Evolutionary conservation across 345 rosid species (phyloP).

Genomic region (Isatis tinctoria): DNA sequence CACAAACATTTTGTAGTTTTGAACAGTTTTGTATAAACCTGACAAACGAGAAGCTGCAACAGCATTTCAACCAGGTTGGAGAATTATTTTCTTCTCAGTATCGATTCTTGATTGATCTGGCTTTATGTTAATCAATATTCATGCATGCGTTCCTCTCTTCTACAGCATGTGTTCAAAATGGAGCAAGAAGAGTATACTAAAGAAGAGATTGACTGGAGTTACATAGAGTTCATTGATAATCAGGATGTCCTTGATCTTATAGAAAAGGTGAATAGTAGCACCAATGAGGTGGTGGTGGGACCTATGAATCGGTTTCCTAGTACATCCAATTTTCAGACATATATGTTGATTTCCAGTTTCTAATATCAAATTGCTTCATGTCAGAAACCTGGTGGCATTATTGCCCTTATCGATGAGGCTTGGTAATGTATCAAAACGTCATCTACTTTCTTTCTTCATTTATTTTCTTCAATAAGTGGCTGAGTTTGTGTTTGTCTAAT

Average conservation of each 20-base stretch:
- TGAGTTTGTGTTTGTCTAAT: slow-evolving; percentile 24
- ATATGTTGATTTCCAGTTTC: slow-evolving; percentile 4
- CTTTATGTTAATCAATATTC: background rate
- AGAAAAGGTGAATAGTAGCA: slow-evolving; percentile 69
- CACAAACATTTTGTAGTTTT: slow-evolving; percentile 52
- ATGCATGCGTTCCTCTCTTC: slow-evolving; percentile 23
- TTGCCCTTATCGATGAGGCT: slow-evolving; percentile 98
- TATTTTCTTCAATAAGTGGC: slow-evolving; percentile 5
- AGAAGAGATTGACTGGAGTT: slow-evolving; percentile 98
- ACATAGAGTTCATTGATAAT: slow-evolving; percentile 93
- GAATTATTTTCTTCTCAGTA: slow-evolving; percentile 10
- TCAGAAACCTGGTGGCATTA: slow-evolving; percentile 99
- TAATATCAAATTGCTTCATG: slow-evolving; percentile 33
- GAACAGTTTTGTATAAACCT: slow-evolving; percentile 99
- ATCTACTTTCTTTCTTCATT: background rate
- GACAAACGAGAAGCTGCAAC: slow-evolving; percentile 98
- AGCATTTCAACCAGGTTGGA: slow-evolving; percentile 95
- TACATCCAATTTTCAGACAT: background rate
- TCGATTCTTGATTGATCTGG: background rate
- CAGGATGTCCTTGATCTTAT: slow-evolving; percentile 93
- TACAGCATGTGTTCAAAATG: slow-evolving; percentile 97
- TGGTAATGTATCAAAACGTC: slow-evolving; percentile 50
- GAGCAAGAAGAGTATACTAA: slow-evolving; percentile 98
- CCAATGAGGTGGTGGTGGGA: background rate
- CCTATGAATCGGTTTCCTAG: background rate